Conservation (phyloP, 306 rosid species). For the Heteromeles arbutifolia region DNA sequence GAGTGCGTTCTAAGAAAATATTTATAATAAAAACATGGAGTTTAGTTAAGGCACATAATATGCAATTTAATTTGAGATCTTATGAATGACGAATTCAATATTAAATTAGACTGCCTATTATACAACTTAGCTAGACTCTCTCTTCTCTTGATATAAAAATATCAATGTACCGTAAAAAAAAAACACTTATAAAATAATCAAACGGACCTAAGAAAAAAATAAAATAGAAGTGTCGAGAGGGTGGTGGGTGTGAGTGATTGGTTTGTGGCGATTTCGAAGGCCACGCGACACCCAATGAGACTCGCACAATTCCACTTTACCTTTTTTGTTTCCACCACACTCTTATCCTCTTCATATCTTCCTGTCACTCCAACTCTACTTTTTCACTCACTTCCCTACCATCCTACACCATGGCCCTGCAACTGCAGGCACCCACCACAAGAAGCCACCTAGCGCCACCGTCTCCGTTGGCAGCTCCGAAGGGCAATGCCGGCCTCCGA, state of each 20-base stretch:
- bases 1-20: no score
- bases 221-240: constrained; percentile 4
- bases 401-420: constrained; percentile 40
- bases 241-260: background rate
- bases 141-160: no score
- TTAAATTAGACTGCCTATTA: no score
- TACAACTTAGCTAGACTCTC: no score
- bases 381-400: background rate
- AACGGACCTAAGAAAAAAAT: no score
- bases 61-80: no score
- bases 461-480: constrained; percentile 21
- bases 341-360: constrained; percentile 25
- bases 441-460: constrained; percentile 14
- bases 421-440: constrained; percentile 34
- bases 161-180: no score
- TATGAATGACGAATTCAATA: no score
- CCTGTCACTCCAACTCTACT: background rate
- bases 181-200: no score
- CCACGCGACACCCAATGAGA: constrained; percentile 23
- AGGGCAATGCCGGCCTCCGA: constrained; percentile 32
- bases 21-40: no score
- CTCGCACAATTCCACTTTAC: background rate
- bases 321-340: background rate
- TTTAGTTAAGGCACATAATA: no score
- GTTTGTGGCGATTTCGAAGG: constrained; percentile 17